Evolutionary conservation across 768 basidiomycete species (phyloP), one percentile per base, ranked within the genome.

Genomic region (Tricholoma hemisulphureum): DNA sequence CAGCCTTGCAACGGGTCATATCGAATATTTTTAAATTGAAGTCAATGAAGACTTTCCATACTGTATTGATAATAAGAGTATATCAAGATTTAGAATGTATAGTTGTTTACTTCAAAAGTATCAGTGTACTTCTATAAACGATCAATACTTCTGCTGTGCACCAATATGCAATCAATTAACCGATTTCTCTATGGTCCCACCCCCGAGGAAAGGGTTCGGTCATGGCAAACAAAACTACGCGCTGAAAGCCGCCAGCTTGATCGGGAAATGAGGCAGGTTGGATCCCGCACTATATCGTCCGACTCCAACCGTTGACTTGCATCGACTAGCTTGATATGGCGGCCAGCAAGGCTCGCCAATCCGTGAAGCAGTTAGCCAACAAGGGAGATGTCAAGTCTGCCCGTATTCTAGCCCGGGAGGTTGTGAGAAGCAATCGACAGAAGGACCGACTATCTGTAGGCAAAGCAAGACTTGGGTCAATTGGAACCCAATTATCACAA

Each of bases 161-260:
- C 28, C 37, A 62, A 49, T 50, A 93, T 94, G 91, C 91, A 93
- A 71, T 74, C 87, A 31, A 89, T 98, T 68, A 95, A 93, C 71
- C 86, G 94, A 39, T 95, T 95, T 71, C 74, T 99, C 45, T 98
- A 98, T 76, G 97, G 97, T 2, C 96, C 95, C 16, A 93, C 96
- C 0, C 89, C 95, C 21, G 95, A 98, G 73, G 97, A 99, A 77
- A 87, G 84, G 67, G 89, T 98, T 11, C 84, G 89, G 51, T 82
- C 83, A 74, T 99, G 97, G 97, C 95, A 98, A 71, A 65, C 80
- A 18, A 94, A 91, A 73, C 77, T 99, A 55, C 88, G 92, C 53
- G 73, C 82, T 56, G 93, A 98, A 71, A 81, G 86, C 67, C 83
- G 97, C 23, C 80, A 82, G 58, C 74, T 99, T 57, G 97, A 99